A percentile compares a stretch with the other conserved stretches of the same genome.
These are phyloP conservation scores for Wickerhamiella infanticola DNA, from an alignment of 1,139 yeast species.

Conservation along the genomic window DNA sequence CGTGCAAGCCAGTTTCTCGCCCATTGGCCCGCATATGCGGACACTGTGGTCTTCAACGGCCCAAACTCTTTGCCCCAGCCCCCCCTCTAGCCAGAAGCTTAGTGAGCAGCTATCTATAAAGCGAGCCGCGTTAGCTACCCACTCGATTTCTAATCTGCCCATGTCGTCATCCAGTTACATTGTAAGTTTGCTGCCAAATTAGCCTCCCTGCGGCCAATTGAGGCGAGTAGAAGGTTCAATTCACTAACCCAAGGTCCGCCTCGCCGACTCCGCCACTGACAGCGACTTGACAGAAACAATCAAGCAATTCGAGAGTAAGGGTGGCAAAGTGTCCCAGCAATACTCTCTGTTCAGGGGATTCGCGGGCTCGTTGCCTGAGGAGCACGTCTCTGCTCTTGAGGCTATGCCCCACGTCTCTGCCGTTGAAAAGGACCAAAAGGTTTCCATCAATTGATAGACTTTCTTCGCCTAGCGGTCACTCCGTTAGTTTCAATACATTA, in stretches of 20 bases:
- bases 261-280: constrained; percentile 14
- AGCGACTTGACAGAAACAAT: constrained; percentile 13
- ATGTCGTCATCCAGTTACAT: constrained; percentile 1
- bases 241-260: constrained; percentile 10
- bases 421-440: constrained; percentile 19
- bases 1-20: no score
- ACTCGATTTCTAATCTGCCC: background rate
- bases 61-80: no score
- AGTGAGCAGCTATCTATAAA: no score
- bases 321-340: constrained; percentile 15
- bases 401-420: constrained; percentile 16
- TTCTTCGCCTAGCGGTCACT: background rate
- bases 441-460: constrained; percentile 6
- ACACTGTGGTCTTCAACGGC: no score
- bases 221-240: background rate
- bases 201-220: background rate
- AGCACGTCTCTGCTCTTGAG: constrained; percentile 15
- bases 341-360: constrained; percentile 18
- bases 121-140: background rate
- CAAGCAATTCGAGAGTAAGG: constrained; percentile 13
- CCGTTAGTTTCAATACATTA: background rate
- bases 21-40: no score
- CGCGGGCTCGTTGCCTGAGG: constrained; percentile 17
- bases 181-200: background rate
- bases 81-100: no score